Evolutionary conservation across 1,139 yeast genomes (phyloP).

Genomic region (Debaryomyces sp.): DNA sequence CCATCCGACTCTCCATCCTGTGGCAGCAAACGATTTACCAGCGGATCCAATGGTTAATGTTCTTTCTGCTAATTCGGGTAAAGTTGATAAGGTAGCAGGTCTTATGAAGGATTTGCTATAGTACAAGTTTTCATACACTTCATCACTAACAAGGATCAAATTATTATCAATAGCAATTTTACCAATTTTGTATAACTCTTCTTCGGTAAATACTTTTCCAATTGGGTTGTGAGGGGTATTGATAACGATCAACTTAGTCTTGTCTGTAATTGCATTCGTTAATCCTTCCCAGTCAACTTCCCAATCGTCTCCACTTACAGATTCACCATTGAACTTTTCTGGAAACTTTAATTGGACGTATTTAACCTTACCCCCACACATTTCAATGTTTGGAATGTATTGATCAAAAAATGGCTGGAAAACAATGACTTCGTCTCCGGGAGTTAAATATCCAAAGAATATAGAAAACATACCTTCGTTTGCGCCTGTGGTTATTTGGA

Average conservation of each 20-base stretch:
- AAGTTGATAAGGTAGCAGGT: constrained; percentile 70
- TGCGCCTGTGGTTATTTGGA: constrained; percentile 92
- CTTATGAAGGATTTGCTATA: constrained; percentile 71
- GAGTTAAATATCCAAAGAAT: constrained; percentile 79
- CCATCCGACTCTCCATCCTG: constrained; percentile 99
- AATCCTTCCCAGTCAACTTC: constrained; percentile 76
- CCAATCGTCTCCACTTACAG: constrained; percentile 86
- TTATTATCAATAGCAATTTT: constrained; percentile 81
- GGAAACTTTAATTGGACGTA: constrained; percentile 89
- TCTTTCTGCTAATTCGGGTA: constrained; percentile 74
- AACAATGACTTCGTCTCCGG: constrained; percentile 96
- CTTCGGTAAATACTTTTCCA: constrained; percentile 81
- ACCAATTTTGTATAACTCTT: constrained; percentile 76
- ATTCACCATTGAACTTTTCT: constrained; percentile 60
- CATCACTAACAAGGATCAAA: constrained; percentile 82
- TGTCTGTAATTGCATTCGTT: constrained; percentile 64
- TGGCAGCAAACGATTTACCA: constrained; percentile 95
- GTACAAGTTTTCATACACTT: constrained; percentile 89
- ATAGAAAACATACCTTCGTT: constrained; percentile 91
- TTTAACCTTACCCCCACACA: constrained; percentile 89
- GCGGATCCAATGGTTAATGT: constrained; percentile 95
- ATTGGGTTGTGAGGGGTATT: constrained; percentile 97
- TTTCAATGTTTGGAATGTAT: constrained; percentile 88
- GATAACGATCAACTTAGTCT: constrained; percentile 82
- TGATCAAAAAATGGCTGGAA: constrained; percentile 98